Evolutionary conservation across 164 flowering plant genomes (phyloP).

Genomic region (Vitis riparia): DNA sequence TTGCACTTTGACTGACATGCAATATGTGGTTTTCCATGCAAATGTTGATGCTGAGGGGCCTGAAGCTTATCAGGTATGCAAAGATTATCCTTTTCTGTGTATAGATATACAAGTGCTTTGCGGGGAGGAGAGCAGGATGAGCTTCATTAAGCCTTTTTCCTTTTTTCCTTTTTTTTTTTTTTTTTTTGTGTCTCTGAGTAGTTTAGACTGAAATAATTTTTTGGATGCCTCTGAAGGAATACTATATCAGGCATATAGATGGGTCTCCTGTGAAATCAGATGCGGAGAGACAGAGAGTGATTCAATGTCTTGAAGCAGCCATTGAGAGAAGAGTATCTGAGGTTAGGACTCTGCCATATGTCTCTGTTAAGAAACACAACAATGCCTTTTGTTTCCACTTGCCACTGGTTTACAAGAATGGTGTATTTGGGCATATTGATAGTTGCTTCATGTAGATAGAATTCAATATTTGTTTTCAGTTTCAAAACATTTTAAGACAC

Average conservation of each 20-base stretch:
- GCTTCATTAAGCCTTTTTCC: not conserved
- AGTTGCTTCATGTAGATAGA: no score
- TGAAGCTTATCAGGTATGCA: conserved; percentile 77
- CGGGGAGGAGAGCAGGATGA: not conserved
- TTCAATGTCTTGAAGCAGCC: conserved; percentile 91
- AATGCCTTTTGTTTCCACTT: not conserved
- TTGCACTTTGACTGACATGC: conserved; percentile 93
- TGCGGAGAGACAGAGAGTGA: conserved; percentile 72
- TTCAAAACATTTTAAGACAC: no score
- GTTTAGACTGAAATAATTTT: no score
- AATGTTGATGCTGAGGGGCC: conserved; percentile 71
- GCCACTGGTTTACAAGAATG: no score
- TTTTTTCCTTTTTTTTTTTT: not conserved
- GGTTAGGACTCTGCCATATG: conserved; percentile 33
- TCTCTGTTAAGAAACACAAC: not conserved
- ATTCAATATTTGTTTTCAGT: no score
- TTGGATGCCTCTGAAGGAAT: conserved; percentile 50
- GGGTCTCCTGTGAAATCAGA: conserved; percentile 84
- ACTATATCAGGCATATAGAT: conserved; percentile 70
- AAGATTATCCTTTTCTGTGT: not conserved
- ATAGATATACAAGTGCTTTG: not conserved
- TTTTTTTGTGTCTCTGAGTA: not conserved
- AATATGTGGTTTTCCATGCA: conserved; percentile 92
- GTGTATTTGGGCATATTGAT: no score
- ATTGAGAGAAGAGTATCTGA: conserved; percentile 95